phyloP scores from a whole-genome alignment of 2,329 filamentous ascomycete genomes.

The Metarhizium rileyi region DNA sequence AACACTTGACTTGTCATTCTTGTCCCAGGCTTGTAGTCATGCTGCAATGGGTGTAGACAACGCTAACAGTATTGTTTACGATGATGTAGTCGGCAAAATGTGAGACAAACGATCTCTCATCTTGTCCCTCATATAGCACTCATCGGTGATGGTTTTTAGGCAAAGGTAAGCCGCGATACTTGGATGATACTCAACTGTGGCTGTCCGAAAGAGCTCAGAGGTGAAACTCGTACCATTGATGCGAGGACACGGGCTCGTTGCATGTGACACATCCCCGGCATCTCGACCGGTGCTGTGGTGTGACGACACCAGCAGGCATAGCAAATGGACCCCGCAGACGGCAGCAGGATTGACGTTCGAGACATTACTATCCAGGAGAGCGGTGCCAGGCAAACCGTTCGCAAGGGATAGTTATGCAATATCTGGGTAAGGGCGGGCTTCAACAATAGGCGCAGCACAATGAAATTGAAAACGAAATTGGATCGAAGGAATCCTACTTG shows the following conservation, averaged over 20 bases:
- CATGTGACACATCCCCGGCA: background rate
- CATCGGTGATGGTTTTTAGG: background rate
- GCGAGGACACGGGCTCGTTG: background rate
- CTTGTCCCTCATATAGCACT: background rate
- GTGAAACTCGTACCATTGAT: background rate
- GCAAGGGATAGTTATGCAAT: too few relatives aligned
- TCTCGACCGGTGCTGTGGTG: background rate
- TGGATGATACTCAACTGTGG: background rate
- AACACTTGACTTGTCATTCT: background rate
- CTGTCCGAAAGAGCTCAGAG: background rate
- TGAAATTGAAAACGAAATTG: background rate
- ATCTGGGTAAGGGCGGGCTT: too few relatives aligned
- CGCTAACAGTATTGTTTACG: too few relatives aligned
- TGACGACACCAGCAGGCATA: background rate
- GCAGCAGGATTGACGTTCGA: background rate
- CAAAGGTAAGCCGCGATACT: background rate
- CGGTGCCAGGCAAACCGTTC: background rate
- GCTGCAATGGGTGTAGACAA: background rate
- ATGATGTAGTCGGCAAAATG: background rate
- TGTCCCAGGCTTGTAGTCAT: background rate
- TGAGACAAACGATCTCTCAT: background rate
- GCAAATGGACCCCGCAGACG: background rate
- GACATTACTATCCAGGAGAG: background rate
- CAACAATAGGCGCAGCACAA: too few relatives aligned
- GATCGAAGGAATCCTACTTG: background rate